These are phyloP conservation scores for Solanum clarkiae DNA, from an alignment of 257 asterid genomes.

Conservation along the genomic window DNA sequence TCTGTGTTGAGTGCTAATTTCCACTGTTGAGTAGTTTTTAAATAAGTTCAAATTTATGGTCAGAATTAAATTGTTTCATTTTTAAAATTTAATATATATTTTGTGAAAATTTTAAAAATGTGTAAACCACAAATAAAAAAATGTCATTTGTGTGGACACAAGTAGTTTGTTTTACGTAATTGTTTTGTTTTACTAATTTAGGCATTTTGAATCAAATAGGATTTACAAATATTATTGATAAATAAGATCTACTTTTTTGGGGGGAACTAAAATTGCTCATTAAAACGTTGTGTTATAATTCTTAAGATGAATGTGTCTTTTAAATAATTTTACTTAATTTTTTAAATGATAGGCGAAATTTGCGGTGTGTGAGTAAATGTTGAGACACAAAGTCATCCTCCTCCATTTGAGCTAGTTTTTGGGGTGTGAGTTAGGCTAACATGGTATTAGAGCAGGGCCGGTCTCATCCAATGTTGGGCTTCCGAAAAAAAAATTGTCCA, in stretches of 20 bases:
- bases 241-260: not conserved
- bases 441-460: no score
- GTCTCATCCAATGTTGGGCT: no score
- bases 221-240: not conserved
- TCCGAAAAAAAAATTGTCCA: no score
- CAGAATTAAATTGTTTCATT: not conserved
- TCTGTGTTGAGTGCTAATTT: conserved; percentile 54
- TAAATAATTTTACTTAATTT: not conserved
- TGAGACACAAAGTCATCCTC: no score
- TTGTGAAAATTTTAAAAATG: not conserved
- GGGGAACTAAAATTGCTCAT: not conserved
- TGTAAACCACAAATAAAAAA: not conserved
- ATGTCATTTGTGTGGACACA: not conserved
- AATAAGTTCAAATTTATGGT: not conserved
- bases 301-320: not conserved
- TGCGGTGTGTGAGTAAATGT: no score
- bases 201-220: no score
- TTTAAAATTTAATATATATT: not conserved
- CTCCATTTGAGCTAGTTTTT: no score
- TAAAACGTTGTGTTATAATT: not conserved
- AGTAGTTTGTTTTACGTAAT: not conserved
- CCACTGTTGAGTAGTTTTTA: not conserved
- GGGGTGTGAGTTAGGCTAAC: no score
- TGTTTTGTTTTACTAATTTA: not conserved
- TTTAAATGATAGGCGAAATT: no score